These are phyloP conservation scores for Labyrinthula sp. DNA, from an alignment of 352 stramenopile genomes.

Conservation along the genomic window DNA sequence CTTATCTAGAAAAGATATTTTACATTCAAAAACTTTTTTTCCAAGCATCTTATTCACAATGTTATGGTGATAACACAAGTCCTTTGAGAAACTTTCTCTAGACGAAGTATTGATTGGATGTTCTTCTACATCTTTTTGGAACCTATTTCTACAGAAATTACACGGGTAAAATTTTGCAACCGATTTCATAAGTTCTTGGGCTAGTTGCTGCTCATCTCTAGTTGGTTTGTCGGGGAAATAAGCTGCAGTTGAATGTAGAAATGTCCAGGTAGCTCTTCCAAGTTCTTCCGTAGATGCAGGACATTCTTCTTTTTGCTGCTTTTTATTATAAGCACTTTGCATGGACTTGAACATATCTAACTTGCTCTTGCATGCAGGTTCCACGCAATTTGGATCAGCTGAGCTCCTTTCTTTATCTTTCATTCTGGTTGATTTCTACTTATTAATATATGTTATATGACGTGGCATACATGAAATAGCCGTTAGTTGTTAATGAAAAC, in stretches of 20 bases:
- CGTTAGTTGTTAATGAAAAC: too few relatives aligned
- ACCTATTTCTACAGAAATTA: conserved; percentile 77
- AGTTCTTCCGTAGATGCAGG: conserved; percentile 57
- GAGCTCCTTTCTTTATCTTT: too few relatives aligned
- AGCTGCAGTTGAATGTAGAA: conserved; percentile 72
- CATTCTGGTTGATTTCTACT: too few relatives aligned
- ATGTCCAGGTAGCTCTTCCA: conserved; percentile 54
- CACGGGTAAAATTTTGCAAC: conserved; percentile 70
- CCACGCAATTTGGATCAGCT: conserved; percentile 15
- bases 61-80: conserved; percentile 92
- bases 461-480: too few relatives aligned
- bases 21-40: conserved; percentile 74
- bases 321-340: conserved; percentile 8
- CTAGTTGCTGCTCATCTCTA: conserved; percentile 57
- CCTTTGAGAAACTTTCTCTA: conserved; percentile 68
- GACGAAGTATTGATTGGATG: conserved; percentile 48
- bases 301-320: conserved; percentile 38
- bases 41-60: conserved; percentile 85
- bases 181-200: conserved; percentile 62
- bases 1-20: conserved; percentile 69
- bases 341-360: conserved; percentile 20
- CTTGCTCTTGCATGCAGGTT: conserved; percentile 25
- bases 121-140: conserved; percentile 70
- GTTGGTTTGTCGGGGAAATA: conserved; percentile 86
- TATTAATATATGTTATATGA: too few relatives aligned